Evolutionary conservation across 805 yeast genomes (phyloP).

Genomic region (Yamadazyma paraphyllophila): DNA sequence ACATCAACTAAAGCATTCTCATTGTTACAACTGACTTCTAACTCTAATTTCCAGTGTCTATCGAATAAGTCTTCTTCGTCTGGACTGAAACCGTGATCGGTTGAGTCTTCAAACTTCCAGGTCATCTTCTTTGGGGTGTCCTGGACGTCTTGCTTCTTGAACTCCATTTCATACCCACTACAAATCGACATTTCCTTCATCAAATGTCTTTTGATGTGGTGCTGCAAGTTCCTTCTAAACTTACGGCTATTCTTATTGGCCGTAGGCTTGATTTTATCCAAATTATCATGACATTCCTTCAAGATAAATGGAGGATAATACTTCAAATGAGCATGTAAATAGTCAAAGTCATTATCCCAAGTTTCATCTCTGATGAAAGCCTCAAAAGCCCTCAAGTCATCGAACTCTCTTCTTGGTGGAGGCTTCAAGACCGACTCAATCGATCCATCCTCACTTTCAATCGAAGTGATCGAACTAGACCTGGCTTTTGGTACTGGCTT

Average conservation of each 20-base stretch:
- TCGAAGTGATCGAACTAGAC: conserved; percentile 38
- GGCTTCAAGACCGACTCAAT: conserved; percentile 29
- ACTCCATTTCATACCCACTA: conserved; percentile 56
- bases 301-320: conserved; percentile 75
- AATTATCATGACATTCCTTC: conserved; percentile 63
- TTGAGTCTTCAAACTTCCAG: conserved; percentile 62
- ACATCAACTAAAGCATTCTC: conserved; percentile 66
- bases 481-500: conserved; percentile 38
- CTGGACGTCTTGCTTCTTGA: conserved; percentile 47
- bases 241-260: conserved; percentile 70
- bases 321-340: conserved; percentile 61
- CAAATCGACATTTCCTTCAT: conserved; percentile 62
- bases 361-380: conserved; percentile 66
- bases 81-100: conserved; percentile 53
- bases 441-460: conserved; percentile 33
- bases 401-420: conserved; percentile 53
- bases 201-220: conserved; percentile 70
- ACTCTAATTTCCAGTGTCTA: conserved; percentile 63
- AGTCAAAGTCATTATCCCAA: conserved; percentile 73
- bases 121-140: conserved; percentile 50
- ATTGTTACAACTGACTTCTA: conserved; percentile 64
- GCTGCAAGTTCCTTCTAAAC: conserved; percentile 71
- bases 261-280: conserved; percentile 69
- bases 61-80: conserved; percentile 44
- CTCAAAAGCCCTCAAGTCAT: conserved; percentile 61